Percentiles rank a stretch among this genome's conserved stretches.
Conservation (phyloP, 2,329 filamentous ascomycete species). For the Grosmannia serpens region DNA sequence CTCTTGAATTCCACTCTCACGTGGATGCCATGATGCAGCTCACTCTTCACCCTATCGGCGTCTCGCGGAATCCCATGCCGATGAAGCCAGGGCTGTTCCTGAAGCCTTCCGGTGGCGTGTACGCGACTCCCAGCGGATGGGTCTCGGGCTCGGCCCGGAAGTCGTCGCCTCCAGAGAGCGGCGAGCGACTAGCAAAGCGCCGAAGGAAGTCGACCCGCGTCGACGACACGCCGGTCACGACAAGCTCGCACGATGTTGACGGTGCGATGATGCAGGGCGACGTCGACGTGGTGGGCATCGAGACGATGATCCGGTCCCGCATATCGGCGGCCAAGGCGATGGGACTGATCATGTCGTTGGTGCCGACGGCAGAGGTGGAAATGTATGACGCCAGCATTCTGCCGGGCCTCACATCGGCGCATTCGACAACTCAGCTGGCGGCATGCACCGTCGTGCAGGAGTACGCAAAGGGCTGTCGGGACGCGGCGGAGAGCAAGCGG, state of each 20-base stretch:
- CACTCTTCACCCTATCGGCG: constrained; percentile 82
- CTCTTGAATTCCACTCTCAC: constrained; percentile 61
- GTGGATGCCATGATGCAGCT: constrained; percentile 74
- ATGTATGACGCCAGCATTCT: constrained; percentile 55
- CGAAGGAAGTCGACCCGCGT: constrained; percentile 76
- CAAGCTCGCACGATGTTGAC: constrained; percentile 87
- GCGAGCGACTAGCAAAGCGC: constrained; percentile 59
- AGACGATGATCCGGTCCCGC: constrained; percentile 78
- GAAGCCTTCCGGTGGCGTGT: constrained; percentile 82
- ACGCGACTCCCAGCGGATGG: constrained; percentile 41
- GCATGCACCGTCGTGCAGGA: constrained; percentile 80
- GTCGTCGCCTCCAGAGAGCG: constrained; percentile 38
- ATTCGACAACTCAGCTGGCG: constrained; percentile 76
- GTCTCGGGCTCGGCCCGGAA: constrained; percentile 33
- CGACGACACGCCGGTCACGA: constrained; percentile 52
- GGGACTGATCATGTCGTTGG: constrained; percentile 67
- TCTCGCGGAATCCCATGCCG: constrained; percentile 78
- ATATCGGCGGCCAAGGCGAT: constrained; percentile 80
- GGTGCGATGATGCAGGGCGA: constrained; percentile 97
- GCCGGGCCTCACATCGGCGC: constrained; percentile 57
- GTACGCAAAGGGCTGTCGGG: constrained; percentile 54
- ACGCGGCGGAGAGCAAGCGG: constrained; percentile 37
- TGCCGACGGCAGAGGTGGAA: constrained; percentile 52
- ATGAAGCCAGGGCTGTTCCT: constrained; percentile 88
- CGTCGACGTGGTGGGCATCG: constrained; percentile 83